phyloP scores from a whole-genome alignment of 2,329 filamentous ascomycete species.

The Huntiella decipiens region DNA sequence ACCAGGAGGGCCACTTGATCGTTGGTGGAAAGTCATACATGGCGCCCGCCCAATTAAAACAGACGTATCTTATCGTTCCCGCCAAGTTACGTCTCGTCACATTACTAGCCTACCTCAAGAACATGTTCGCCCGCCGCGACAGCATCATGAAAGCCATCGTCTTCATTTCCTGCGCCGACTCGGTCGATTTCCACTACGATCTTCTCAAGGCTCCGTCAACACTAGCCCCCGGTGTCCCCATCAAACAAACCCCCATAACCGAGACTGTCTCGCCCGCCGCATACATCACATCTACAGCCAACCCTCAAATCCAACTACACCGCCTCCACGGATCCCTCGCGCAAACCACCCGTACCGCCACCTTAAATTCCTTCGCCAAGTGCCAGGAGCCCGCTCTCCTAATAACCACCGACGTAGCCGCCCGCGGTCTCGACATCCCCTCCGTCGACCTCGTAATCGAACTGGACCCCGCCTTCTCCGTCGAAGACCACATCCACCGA shows the following conservation, averaged over 20 bases:
- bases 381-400: conserved; percentile 62
- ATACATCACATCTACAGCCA: conserved; percentile 56
- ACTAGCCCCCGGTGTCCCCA: conserved; percentile 14
- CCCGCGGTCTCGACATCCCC: conserved; percentile 84
- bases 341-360: conserved; percentile 72
- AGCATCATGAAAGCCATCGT: conserved; percentile 93
- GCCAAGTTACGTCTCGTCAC: conserved; percentile 84
- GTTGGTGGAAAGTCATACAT: conserved; percentile 34
- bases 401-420: conserved; percentile 87
- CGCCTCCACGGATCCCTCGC: conserved; percentile 82
- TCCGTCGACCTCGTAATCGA: conserved; percentile 91
- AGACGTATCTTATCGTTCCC: conserved; percentile 72
- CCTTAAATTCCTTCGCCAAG: conserved; percentile 59
- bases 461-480: conserved; percentile 86
- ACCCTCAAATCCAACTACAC: conserved; percentile 55
- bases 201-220: conserved; percentile 30
- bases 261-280: conserved; percentile 50
- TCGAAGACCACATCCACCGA: conserved; percentile 83
- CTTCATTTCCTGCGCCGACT: conserved; percentile 92
- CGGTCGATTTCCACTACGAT: conserved; percentile 91
- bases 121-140: conserved; percentile 71
- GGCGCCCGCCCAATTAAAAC: conserved; percentile 83
- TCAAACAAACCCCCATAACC: conserved; percentile 20
- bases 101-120: conserved; percentile 64
- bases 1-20: conserved; percentile 3